Evolutionary conservation across 306 rosid genomes (phyloP), one percentile per base, ranked within the genome.

Genomic region (Vigna mungo): DNA sequence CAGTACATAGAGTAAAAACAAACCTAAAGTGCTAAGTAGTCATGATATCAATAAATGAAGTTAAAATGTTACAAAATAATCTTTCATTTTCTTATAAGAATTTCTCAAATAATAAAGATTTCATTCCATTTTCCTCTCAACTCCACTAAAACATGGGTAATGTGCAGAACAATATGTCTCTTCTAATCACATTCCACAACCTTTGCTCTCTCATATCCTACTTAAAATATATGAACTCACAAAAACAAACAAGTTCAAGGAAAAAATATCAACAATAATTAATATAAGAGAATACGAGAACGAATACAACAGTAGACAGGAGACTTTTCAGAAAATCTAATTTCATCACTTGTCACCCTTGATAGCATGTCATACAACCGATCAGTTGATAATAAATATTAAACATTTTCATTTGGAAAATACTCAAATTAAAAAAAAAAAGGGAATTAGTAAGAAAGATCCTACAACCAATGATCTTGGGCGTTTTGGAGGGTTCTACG

Each of bases 1-100:
- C 17, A 64, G 76, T 13, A 64, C 76, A 36, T 36, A 36, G 17
- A 60, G n/a, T 4, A 78, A 72, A 67, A 53, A 41, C 34, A 75
- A 41, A 68, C 30, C 13, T 11, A 25, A 64, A 18, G 16, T 48
- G 32, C 36, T 23, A 20, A 7, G 5, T 18, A 68, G 25, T 67
- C 47, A 2, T 23, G 10, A 62, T 14, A 60, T 60, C 1, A 25
- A 58, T 11, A 58, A 58, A 58, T 2, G 8, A 25, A 58, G 16
- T 59, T 25, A 9, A 27, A 12, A 25, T 25, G 17, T 12, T 25
- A 58, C 3, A 1, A 1, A 10, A 25, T 25, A 25, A 25, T 58
- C 17, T 25, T 15, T 13, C 64, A 25, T 58, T 13, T 3, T 25
- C 13, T 48, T 48, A 4, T 3, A 53, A 41, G 25, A 74, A 41